These are phyloP conservation scores for Fusarium sp. DNA, from an alignment of 2,329 filamentous ascomycete genomes.

Conservation along the genomic window DNA sequence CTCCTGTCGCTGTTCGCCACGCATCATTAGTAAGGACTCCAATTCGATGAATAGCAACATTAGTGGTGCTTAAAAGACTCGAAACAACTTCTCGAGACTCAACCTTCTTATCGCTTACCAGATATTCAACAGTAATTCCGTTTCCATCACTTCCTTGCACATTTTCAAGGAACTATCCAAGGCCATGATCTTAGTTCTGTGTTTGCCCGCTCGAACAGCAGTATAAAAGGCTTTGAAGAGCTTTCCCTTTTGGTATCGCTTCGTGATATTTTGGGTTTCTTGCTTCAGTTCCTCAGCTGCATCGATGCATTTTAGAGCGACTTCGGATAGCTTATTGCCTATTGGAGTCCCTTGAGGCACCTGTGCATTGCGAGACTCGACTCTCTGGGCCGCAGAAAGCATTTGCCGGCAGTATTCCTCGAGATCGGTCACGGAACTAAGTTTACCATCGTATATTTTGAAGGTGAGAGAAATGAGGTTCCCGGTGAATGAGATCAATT, in stretches of 20 bases:
- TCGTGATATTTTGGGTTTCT: neutral
- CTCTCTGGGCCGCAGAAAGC: neutral
- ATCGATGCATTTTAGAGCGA: neutral
- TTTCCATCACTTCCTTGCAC: neutral
- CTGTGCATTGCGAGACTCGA: neutral
- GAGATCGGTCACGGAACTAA: neutral
- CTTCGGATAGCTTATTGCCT: neutral
- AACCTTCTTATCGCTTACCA: neutral
- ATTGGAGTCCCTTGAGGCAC: neutral
- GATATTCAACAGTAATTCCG: neutral
- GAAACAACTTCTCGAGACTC: no score
- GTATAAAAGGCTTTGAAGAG: neutral
- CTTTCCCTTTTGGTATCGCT: neutral
- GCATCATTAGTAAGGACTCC: accelerated
- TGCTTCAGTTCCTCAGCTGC: neutral
- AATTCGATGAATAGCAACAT: no score
- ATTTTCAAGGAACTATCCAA: neutral
- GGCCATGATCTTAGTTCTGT: accelerated
- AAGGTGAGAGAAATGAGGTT: neutral
- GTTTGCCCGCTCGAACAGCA: accelerated
- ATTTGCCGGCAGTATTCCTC: neutral
- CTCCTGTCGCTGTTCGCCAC: accelerated
- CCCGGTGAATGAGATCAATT: neutral
- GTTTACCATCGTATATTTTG: neutral
- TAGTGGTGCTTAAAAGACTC: no score